A percentile compares a stretch with the other conserved stretches of the same genome.
phyloP scores from a whole-genome alignment of 2,329 filamentous ascomycete genomes.

The Sphaerulina populicola region DNA sequence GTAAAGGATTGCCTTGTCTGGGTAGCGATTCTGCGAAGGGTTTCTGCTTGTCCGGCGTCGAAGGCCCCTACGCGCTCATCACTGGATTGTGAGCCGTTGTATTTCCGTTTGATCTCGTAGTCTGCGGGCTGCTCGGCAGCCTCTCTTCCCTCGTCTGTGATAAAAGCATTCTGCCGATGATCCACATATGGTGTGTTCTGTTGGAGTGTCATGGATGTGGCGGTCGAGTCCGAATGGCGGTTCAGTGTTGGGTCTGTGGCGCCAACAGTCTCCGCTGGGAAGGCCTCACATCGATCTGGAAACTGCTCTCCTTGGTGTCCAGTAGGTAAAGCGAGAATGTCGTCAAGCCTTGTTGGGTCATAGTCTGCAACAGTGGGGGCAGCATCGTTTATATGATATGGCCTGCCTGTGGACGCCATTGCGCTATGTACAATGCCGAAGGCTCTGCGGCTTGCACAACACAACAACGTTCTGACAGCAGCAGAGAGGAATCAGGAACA shows the following conservation, averaged over 20 bases:
- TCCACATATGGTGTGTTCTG: conserved; percentile 1
- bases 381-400: conserved; percentile 7
- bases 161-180: conserved; percentile 15
- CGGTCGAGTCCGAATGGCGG: conserved; percentile 10
- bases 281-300: conserved; percentile 9
- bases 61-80: conserved; percentile 15
- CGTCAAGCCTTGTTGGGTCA: conserved; percentile 13
- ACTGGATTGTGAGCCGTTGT: conserved; percentile 5
- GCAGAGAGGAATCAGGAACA: conserved; percentile 2
- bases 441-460: conserved; percentile 2
- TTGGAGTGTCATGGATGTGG: conserved; percentile 7
- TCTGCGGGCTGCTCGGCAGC: conserved; percentile 21
- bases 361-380: conserved; percentile 13
- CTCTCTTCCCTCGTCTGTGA: conserved; percentile 26
- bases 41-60: conserved; percentile 15
- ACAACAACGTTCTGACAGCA: conserved; percentile 1
- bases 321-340: conserved; percentile 9
- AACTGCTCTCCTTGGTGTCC: conserved; percentile 14
- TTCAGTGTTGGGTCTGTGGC: conserved; percentile 7
- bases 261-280: background rate
- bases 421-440: background rate
- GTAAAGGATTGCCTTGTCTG: conserved; percentile 18
- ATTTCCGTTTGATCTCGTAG: conserved; percentile 13
- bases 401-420: conserved; percentile 9
- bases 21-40: conserved; percentile 21